phyloP scores from a whole-genome alignment of 2,329 filamentous ascomycete genomes.

The Fusarium sp. region DNA sequence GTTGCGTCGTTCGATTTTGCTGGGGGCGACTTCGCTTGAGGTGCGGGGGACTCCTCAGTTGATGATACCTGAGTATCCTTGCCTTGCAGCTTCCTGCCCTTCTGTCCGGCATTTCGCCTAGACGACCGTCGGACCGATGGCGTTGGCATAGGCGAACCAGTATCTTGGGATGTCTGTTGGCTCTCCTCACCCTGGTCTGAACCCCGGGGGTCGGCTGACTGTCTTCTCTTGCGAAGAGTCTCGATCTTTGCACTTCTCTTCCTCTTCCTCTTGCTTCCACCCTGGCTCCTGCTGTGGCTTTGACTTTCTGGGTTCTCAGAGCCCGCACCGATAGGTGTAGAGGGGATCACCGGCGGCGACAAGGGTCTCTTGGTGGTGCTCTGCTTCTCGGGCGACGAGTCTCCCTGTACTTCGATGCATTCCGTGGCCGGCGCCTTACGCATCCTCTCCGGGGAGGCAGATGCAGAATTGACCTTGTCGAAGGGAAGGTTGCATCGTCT shows the following conservation, averaged over 20 bases:
- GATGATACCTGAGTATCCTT: conserved; percentile 21
- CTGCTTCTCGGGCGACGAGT: conserved; percentile 34
- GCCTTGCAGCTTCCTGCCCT: conserved; percentile 21
- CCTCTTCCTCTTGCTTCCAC: conserved; percentile 47
- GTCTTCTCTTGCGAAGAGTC: conserved; percentile 47
- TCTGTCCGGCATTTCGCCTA: conserved; percentile 38
- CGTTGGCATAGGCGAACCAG: conserved; percentile 28
- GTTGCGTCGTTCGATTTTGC: neutral
- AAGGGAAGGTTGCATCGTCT: conserved; percentile 48
- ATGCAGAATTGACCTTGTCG: conserved; percentile 29
- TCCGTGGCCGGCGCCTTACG: conserved; percentile 8
- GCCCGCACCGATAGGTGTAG: conserved; percentile 35
- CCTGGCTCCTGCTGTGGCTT: conserved; percentile 20
- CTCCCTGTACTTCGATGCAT: conserved; percentile 40
- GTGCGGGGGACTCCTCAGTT: conserved; percentile 11
- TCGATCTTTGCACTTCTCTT: conserved; percentile 41
- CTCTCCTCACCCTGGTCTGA: conserved; percentile 30
- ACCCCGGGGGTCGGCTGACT: conserved; percentile 34
- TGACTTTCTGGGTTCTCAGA: conserved; percentile 20
- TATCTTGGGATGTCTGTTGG: conserved; percentile 35
- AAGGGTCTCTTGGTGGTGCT: conserved; percentile 21
- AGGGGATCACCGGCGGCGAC: conserved; percentile 36
- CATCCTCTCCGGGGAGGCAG: conserved; percentile 30
- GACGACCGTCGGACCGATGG: conserved; percentile 40
- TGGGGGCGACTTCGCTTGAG: neutral